Evolutionary conservation across 1,284 basidiomycete species (phyloP), one percentile per base, ranked within the genome.

Genomic region (Leccinum pachyderme): DNA sequence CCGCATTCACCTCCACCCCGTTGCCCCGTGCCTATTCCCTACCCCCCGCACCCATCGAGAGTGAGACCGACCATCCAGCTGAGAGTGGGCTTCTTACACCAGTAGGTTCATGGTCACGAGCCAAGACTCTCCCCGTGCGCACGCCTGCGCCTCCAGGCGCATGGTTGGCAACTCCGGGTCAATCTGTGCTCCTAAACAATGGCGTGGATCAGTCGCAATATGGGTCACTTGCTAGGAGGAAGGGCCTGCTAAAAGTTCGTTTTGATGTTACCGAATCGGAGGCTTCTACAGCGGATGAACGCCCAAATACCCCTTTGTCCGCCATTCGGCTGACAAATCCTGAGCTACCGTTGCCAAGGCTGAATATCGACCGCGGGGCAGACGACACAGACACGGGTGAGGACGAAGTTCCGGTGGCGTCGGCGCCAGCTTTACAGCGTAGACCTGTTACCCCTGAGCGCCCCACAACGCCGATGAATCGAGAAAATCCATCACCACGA

Each of bases 121-220:
- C 73, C 28, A 72, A 67, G 9, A 69, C 78, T 9, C 67, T 81
- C 8, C 75, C 79, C 25, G 56, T 72, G 31, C 80, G 79, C 55
- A 89, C 86, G 1, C 88, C 88, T 41, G 83, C 79, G 5, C 81
- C 80, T 7, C 87, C 88, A n/a, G 88, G 88, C 25, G 86, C 77
- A 33, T 89, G 86, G 86, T 59, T 81, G 47, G 68, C 74, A 6
- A 89, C 87, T 18, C 87, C 87, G 77, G 81, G 58, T 59, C 68
- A 72, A 53, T 61, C 67, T 18, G 55, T 33, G 2, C 49, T 61
- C 13, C 53, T 61, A 25, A 52, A 25, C 43, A 63, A 55, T 43
- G 58, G 57, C 12, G 28, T 15, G 5, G 65, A 67, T 44, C 69
- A 69, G 43, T 69, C 71, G 18, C 71, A 67, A 49, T 72, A 54